These are phyloP conservation scores for Paramicrosporidium saccamoebae DNA, from an alignment of 371 early-diverging fungal genomes.

Conservation along the genomic window DNA sequence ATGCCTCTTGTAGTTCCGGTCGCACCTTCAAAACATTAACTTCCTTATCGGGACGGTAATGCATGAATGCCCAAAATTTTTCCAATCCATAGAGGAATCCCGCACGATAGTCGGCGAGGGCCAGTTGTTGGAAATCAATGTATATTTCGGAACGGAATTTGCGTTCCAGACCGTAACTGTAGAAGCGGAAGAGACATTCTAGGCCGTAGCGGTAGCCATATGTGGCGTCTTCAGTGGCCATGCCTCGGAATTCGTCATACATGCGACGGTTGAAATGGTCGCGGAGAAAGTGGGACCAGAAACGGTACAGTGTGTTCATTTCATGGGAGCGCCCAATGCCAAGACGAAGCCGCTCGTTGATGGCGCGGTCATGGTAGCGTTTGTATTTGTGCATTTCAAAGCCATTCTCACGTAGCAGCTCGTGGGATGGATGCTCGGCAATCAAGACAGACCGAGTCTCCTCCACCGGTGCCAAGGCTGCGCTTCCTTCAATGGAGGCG, in stretches of 20 bases:
- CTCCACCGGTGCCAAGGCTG: slow-evolving; percentile 11
- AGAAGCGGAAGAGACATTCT: slow-evolving; percentile 85
- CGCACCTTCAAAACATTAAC: too few species aligned
- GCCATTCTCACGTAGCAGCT: slow-evolving; percentile 65
- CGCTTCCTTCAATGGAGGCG: slow-evolving; percentile 3
- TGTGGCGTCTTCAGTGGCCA: slow-evolving; percentile 68
- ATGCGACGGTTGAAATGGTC: slow-evolving; percentile 69
- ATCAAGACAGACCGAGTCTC: slow-evolving; percentile 32
- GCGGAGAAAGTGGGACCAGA: slow-evolving; percentile 90
- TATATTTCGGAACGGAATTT: slow-evolving; percentile 50
- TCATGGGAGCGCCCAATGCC: slow-evolving; percentile 79
- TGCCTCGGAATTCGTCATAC: slow-evolving; percentile 61
- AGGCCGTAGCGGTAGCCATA: slow-evolving; percentile 69
- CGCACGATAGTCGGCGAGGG: slow-evolving; percentile 24
- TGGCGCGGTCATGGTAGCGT: slow-evolving; percentile 72
- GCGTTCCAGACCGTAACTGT: slow-evolving; percentile 70
- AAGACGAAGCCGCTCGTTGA: slow-evolving; percentile 59
- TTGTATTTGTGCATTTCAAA: slow-evolving; percentile 81
- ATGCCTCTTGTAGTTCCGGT: too few species aligned
- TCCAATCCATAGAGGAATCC: slow-evolving; percentile 61
- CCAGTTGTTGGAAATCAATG: slow-evolving; percentile 51
- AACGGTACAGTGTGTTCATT: slow-evolving; percentile 87
- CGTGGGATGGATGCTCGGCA: slow-evolving; percentile 78
- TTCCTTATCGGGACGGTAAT: slow-evolving; percentile 55
- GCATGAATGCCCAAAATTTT: slow-evolving; percentile 82